These are phyloP conservation scores for Plantago coronopus DNA, from an alignment of 305 asterid genomes.

Conservation along the genomic window DNA sequence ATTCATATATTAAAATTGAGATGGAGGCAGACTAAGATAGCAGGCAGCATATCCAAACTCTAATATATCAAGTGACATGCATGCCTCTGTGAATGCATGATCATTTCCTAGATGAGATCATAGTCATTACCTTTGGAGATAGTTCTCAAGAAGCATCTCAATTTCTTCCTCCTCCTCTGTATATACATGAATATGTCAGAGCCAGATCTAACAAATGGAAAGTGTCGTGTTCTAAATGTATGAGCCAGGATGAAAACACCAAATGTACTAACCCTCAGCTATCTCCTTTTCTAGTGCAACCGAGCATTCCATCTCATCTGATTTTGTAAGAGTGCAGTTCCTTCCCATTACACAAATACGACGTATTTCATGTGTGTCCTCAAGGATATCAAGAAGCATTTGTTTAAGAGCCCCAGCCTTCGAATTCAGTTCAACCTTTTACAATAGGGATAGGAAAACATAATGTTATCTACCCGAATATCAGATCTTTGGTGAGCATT, in stretches of 20 bases:
- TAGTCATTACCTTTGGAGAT: slow-evolving; percentile 72
- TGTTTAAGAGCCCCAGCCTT: slow-evolving; percentile 93
- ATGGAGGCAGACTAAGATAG: slow-evolving; percentile 10
- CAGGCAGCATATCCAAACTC: slow-evolving; percentile 17
- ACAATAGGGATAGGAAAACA: slow-evolving; percentile 15
- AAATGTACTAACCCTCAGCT: slow-evolving; percentile 67
- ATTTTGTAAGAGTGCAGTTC: slow-evolving; percentile 69
- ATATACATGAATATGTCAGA: slow-evolving; percentile 27
- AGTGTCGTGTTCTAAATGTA: slow-evolving; percentile 13
- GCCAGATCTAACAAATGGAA: slow-evolving; percentile 14
- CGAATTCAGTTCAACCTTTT: slow-evolving; percentile 92
- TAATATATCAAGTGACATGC: too few relatives aligned
- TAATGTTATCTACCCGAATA: slow-evolving; percentile 6
- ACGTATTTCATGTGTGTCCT: slow-evolving; percentile 96
- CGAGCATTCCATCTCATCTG: slow-evolving; percentile 68
- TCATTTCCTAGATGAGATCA: slow-evolving; percentile 17
- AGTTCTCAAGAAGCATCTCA: slow-evolving; percentile 97
- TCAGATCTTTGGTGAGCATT: slow-evolving; percentile 14
- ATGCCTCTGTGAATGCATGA: too few relatives aligned
- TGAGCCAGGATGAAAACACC: slow-evolving; percentile 11
- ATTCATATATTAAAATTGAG: slow-evolving; percentile 24
- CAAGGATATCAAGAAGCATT: slow-evolving; percentile 98
- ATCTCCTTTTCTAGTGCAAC: slow-evolving; percentile 72
- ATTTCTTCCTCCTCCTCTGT: slow-evolving; percentile 99
- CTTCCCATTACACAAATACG: slow-evolving; percentile 92